These are phyloP conservation scores for Trametes pubescens DNA, from an alignment of 1,284 basidiomycete species.

Conservation along the genomic window DNA sequence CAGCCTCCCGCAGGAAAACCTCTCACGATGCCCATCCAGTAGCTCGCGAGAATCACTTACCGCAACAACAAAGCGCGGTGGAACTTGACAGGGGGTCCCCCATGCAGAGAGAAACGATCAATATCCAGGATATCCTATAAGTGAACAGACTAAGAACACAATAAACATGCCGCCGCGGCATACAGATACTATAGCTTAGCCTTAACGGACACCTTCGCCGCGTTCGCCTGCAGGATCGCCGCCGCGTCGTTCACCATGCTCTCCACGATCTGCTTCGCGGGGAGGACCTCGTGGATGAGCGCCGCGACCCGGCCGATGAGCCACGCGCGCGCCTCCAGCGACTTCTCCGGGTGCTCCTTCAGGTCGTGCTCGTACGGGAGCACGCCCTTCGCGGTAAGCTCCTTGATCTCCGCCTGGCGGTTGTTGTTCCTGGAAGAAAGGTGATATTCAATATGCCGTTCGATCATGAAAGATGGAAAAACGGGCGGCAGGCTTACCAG, in stretches of 20 bases:
- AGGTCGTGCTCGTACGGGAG: slow-evolving; percentile 78
- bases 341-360: slow-evolving; percentile 80
- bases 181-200: slow-evolving; percentile 49
- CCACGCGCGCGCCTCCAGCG: slow-evolving; percentile 64
- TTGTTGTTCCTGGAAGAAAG: slow-evolving; percentile 61
- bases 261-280: slow-evolving; percentile 84
- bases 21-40: no score
- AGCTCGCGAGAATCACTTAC: no score
- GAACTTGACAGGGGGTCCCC: no score
- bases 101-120: neutral
- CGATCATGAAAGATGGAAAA: neutral
- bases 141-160: slow-evolving; percentile 5
- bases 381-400: slow-evolving; percentile 79
- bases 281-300: slow-evolving; percentile 75
- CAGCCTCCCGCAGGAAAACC: no score
- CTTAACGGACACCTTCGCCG: slow-evolving; percentile 49
- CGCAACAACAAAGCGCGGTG: no score
- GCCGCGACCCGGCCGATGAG: slow-evolving; percentile 85
- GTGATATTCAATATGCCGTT: neutral
- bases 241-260: slow-evolving; percentile 81
- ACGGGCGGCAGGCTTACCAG: slow-evolving; percentile 41
- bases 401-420: slow-evolving; percentile 76
- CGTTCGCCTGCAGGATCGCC: slow-evolving; percentile 50
- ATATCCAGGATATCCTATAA: slow-evolving; percentile 13
- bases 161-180: neutral